Evolutionary conservation across 1,284 basidiomycete species (phyloP).

Genomic region (Fomes fomentarius): DNA sequence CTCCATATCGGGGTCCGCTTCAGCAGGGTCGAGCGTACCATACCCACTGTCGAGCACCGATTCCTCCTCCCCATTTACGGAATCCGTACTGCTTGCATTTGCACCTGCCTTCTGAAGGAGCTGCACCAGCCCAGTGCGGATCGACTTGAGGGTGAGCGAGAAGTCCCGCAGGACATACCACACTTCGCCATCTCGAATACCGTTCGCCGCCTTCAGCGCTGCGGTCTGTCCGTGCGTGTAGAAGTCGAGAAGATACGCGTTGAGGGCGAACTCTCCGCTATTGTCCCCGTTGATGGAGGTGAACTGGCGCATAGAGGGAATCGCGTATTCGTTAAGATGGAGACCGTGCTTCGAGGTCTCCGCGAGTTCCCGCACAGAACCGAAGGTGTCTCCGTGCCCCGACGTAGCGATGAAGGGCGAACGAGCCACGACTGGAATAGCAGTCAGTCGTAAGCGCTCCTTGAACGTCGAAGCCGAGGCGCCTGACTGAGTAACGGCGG

Average conservation of each 20-base stretch:
- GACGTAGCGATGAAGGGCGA: conserved; percentile 67
- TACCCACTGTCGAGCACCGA: conserved; percentile 40
- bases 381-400: conserved; percentile 59
- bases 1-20: conserved; percentile 34
- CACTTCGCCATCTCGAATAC: conserved; percentile 58
- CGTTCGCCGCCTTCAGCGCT: conserved; percentile 54
- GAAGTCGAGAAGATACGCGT: conserved; percentile 71
- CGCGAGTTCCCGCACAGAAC: conserved; percentile 51
- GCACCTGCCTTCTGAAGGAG: conserved; percentile 41
- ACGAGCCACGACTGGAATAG: conserved; percentile 43
- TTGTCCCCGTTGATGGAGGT: conserved; percentile 26
- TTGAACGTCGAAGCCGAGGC: conserved; percentile 35
- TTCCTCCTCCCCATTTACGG: conserved; percentile 25
- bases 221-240: conserved; percentile 62
- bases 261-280: conserved; percentile 44
- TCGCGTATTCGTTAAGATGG: conserved; percentile 56
- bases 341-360: conserved; percentile 55
- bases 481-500: conserved; percentile 2
- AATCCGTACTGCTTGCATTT: conserved; percentile 23
- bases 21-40: conserved; percentile 32
- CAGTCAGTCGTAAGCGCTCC: conserved; percentile 40
- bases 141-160: conserved; percentile 48
- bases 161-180: conserved; percentile 70
- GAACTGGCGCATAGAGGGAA: conserved; percentile 56
- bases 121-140: conserved; percentile 43